Evolutionary conservation across 1,284 basidiomycete species (phyloP).

Genomic region (Ganoderma leucocontextum): DNA sequence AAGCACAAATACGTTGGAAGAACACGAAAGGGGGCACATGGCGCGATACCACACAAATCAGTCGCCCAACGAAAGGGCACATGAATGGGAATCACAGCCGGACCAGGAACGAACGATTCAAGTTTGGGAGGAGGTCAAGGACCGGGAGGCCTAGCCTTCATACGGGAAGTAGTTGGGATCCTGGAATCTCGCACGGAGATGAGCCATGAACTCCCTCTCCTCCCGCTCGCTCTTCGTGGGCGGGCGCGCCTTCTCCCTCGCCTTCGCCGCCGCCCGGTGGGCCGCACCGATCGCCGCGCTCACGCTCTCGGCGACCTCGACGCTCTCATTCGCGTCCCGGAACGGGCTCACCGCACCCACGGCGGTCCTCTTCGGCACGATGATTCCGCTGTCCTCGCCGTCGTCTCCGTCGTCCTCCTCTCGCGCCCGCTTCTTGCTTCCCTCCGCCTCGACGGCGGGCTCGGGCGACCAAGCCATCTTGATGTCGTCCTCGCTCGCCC

Average conservation of each 20-base stretch:
- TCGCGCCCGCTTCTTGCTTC: not conserved
- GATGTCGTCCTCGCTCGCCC: slow-evolving; percentile 13
- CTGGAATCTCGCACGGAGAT: not conserved
- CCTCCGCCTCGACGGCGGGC: not conserved
- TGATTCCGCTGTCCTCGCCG: not conserved
- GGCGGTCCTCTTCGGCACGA: not conserved
- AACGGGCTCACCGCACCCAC: not conserved
- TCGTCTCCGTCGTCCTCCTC: not conserved
- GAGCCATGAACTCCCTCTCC: not conserved
- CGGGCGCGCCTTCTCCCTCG: not conserved
- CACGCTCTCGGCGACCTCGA: not conserved
- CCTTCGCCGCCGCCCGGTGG: slow-evolving; percentile 1
- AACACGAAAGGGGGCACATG: not conserved
- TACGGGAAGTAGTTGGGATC: not conserved
- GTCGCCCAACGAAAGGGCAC: not conserved
- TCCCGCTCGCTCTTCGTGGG: not conserved
- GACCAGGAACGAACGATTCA: not conserved
- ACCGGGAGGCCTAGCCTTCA: not conserved
- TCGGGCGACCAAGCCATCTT: slow-evolving; percentile 13
- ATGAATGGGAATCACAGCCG: not conserved
- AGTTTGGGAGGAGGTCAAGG: not conserved
- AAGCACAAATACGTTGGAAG: not conserved
- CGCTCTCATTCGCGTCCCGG: not conserved
- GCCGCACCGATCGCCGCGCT: not conserved
- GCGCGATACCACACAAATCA: not conserved